Evolutionary conservation across 164 flowering plant species (phyloP).

Genomic region (Vitis vinifera): ASM3070453v1 NC_081805.1:1393001-1393500

Average conservation of each 20-base stretch:
- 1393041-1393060: slow-evolving; percentile 94
- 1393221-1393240: slow-evolving; percentile 94
- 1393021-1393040: slow-evolving; percentile 88
- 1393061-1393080: slow-evolving; percentile 80
- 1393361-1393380: slow-evolving; percentile 96
- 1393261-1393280: slow-evolving; percentile 73
- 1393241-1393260: slow-evolving; percentile 93
- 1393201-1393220: slow-evolving; percentile 79
- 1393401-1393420: slow-evolving; percentile 79
- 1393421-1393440: slow-evolving; percentile 71
- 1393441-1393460: slow-evolving; percentile 92
- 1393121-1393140: slow-evolving; percentile 79
- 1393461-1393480: slow-evolving; percentile 80
- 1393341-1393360: slow-evolving; percentile 88
- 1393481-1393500: slow-evolving; percentile 89
- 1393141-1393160: slow-evolving; percentile 94
- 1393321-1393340: slow-evolving; percentile 82
- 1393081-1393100: slow-evolving; percentile 96
- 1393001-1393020: slow-evolving; percentile 81
- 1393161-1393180: slow-evolving; percentile 92
- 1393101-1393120: slow-evolving; percentile 86
- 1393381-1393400: slow-evolving; percentile 92
- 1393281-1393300: slow-evolving; percentile 73
- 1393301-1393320: slow-evolving; percentile 81
- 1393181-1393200: slow-evolving; percentile 77